A percentile compares a stretch with the other conserved stretches of the same genome.
Conservation (phyloP, 345 rosid genomes). For the Lagerstroemia speciosa region DNA sequence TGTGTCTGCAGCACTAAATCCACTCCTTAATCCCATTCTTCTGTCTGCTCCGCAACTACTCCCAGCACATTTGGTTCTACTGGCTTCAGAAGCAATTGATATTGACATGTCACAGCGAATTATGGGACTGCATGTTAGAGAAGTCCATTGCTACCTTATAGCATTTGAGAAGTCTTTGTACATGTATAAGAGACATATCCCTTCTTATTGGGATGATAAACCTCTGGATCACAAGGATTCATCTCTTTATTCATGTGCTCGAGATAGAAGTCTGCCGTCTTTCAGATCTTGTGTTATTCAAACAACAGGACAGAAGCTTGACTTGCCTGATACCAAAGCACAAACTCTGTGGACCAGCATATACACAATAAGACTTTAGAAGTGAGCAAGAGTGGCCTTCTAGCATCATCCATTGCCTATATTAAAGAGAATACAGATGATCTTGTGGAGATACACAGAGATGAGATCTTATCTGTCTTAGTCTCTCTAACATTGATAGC, state of each 20-base stretch:
- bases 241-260: constrained; percentile 18
- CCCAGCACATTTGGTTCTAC: constrained; percentile 47
- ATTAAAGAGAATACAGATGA: constrained; percentile 29
- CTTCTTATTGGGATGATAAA: constrained; percentile 19
- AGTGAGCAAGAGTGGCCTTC: constrained; percentile 35
- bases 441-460: constrained; percentile 32
- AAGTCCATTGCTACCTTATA: constrained; percentile 25
- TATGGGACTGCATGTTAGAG: constrained; percentile 23
- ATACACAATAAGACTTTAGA: constrained; percentile 21
- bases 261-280: constrained; percentile 19
- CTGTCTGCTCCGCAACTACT: constrained; percentile 66
- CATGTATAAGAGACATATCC: constrained; percentile 42
- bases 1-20: constrained; percentile 38
- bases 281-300: constrained; percentile 46
- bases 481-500: constrained; percentile 33
- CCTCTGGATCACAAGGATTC: constrained; percentile 18
- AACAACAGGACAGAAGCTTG: constrained; percentile 34
- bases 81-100: constrained; percentile 55
- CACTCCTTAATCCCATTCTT: constrained; percentile 47
- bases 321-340: constrained; percentile 29
- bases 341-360: constrained; percentile 31
- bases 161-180: constrained; percentile 65
- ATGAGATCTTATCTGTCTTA: constrained; percentile 42
- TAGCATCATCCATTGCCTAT: constrained; percentile 41
- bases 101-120: constrained; percentile 19